Percentiles rank a stretch among this genome's conserved stretches.
phyloP scores from a whole-genome alignment of 1,284 basidiomycete species.

The Trichosporon ovoides region DNA sequence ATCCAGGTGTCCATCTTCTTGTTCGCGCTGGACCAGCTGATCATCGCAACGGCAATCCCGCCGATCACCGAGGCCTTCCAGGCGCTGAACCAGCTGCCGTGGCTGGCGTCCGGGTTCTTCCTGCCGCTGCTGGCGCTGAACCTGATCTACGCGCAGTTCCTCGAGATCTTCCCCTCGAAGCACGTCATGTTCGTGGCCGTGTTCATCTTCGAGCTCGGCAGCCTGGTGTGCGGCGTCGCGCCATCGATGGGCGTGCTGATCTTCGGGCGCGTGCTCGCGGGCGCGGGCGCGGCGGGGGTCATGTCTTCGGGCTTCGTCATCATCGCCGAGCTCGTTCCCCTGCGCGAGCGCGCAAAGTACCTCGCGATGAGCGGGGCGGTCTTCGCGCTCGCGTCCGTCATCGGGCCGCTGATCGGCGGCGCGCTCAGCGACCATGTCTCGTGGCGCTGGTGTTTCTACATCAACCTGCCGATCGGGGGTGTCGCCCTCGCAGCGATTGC shows the following conservation, averaged over 20 bases:
- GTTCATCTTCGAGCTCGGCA: slow-evolving; percentile 53
- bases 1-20: slow-evolving; percentile 43
- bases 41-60: slow-evolving; percentile 49
- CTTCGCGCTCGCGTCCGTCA: slow-evolving; percentile 48
- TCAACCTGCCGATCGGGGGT: slow-evolving; percentile 44
- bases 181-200: slow-evolving; percentile 50
- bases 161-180: slow-evolving; percentile 48
- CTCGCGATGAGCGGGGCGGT: slow-evolving; percentile 32
- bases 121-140: slow-evolving; percentile 48
- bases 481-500: slow-evolving; percentile 33
- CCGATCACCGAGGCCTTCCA: slow-evolving; percentile 48
- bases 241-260: slow-evolving; percentile 51
- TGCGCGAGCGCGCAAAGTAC: slow-evolving; percentile 40
- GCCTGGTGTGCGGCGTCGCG: slow-evolving; percentile 55
- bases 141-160: slow-evolving; percentile 47
- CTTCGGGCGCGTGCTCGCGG: slow-evolving; percentile 53
- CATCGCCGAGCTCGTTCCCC: slow-evolving; percentile 39
- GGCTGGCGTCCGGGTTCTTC: slow-evolving; percentile 46
- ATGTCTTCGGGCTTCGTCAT: slow-evolving; percentile 49
- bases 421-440: slow-evolving; percentile 50
- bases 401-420: slow-evolving; percentile 50
- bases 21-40: slow-evolving; percentile 49
- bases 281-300: slow-evolving; percentile 54
- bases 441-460: slow-evolving; percentile 48
- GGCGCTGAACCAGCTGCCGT: slow-evolving; percentile 50